Evolutionary conservation across 495 filamentous ascomycete species (phyloP).

Genomic region (Friedmanniomyces endolithicus): DNA sequence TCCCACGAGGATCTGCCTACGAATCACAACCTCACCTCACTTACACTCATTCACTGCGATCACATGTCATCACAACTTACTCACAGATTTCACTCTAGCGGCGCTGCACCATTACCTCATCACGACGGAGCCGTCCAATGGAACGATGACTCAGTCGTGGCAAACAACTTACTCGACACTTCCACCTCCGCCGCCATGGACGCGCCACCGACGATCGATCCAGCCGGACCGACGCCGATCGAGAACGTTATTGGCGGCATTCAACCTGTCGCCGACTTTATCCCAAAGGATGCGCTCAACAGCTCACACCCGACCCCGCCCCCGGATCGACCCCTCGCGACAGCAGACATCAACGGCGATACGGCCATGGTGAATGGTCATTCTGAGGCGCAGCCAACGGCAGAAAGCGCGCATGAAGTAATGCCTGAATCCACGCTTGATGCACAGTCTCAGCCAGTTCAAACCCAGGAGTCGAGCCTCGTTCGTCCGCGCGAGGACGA

Average conservation of each 20-base stretch:
- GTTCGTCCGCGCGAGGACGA: conserved; percentile 46
- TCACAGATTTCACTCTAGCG: background rate
- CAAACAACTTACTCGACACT: background rate
- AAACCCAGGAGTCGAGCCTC: conserved; percentile 6
- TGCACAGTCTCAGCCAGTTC: background rate
- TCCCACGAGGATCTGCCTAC: background rate
- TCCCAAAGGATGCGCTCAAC: conserved; percentile 20
- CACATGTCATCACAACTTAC: background rate
- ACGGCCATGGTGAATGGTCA: conserved; percentile 10
- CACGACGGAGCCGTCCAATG: background rate
- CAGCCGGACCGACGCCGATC: conserved; percentile 15
- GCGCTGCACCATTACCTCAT: background rate
- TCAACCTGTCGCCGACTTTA: conserved; percentile 22
- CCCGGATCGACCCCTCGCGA: conserved; percentile 13
- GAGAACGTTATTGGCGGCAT: conserved; percentile 25
- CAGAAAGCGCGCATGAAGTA: background rate
- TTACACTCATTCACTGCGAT: background rate
- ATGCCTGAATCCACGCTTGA: background rate
- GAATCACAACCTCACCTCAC: background rate
- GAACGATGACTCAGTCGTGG: conserved; percentile 9
- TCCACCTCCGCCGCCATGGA: conserved; percentile 3
- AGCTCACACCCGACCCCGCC: conserved; percentile 18
- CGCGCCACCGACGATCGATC: conserved; percentile 1
- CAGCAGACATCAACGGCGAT: conserved; percentile 4
- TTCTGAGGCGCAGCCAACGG: background rate